Evolutionary conservation across 2,329 filamentous ascomycete species (phyloP).

Genomic region (Penicillium italicum): DNA sequence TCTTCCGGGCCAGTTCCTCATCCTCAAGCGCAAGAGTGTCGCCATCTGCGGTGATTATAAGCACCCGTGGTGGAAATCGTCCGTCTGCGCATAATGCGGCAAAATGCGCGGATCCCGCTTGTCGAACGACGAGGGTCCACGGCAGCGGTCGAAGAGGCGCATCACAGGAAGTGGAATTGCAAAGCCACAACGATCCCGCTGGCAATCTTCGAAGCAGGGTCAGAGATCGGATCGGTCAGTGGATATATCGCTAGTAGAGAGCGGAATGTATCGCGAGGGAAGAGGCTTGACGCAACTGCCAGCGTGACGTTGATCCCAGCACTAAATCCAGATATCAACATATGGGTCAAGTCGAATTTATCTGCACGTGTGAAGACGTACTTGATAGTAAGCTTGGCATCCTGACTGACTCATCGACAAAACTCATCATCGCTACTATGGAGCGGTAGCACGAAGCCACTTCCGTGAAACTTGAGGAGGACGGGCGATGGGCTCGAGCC

Average conservation of each 20-base stretch:
- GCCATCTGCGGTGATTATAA: constrained; percentile 31
- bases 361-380: constrained; percentile 35
- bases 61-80: constrained; percentile 29
- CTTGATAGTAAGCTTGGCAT: constrained; percentile 32
- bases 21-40: constrained; percentile 32
- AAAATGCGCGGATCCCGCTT: constrained; percentile 33
- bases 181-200: constrained; percentile 21
- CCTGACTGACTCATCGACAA: constrained; percentile 24
- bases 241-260: constrained; percentile 36
- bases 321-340: constrained; percentile 44
- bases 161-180: constrained; percentile 23
- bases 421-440: constrained; percentile 35
- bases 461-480: constrained; percentile 36
- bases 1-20: constrained; percentile 28
- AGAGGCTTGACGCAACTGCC: constrained; percentile 28
- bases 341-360: constrained; percentile 31
- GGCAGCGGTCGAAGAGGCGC: constrained; percentile 31
- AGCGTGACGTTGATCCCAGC: constrained; percentile 44
- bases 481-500: constrained; percentile 25
- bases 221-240: constrained; percentile 23
- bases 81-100: constrained; percentile 25
- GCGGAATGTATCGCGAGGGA: constrained; percentile 31
- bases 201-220: constrained; percentile 19
- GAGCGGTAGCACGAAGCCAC: constrained; percentile 33
- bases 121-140: constrained; percentile 26